Evolutionary conservation across 441 rosid genomes (phyloP), one percentile per base, ranked within the genome.

Genomic region (Syzygium syzygioides): DNA sequence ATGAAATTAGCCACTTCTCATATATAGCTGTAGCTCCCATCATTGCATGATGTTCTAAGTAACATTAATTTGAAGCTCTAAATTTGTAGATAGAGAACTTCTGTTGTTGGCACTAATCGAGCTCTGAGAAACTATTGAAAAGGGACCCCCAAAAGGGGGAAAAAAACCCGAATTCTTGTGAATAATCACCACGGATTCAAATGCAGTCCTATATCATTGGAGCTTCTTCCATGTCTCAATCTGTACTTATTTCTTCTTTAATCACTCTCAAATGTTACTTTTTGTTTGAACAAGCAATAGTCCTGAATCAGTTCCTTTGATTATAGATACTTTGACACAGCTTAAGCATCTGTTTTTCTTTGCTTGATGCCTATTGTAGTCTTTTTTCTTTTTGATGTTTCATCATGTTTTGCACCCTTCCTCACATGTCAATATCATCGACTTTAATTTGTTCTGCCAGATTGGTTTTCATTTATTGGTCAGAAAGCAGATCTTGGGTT

Each of bases 381-480:
- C 48, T 30, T 54, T 66, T 32, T 34, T 25, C 7, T 6, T 68
- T 68, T 68, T 34, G 15, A 37, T 71, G 28, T 71, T 71, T 71
- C 13, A 79, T 79, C 66, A 25, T 90, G 59, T 37, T 90, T 86
- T 91, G 60, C 57, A 30, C 28, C 79, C 26, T 88, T 85, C 85
- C 90, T 55, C 41, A 32, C 55, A 32, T 86, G 86, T n/a, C 86
- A 57, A 87, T 86, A 55, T 84, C 56, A 34, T 79, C 55, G 17
- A 55, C 64, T 80, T 66, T n/a, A 59, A 28, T 80, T 86, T 66
- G 89, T 87, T 92, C 84, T 90, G 55, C 86, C 95, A 95, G 98
- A 94, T 83, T 95, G 96, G 98, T 94, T 95, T 91, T 93, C 92
- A 59, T 95, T 95, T 91, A 93, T 95, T 87, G 98, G 98, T 90